Evolutionary conservation across 2,329 filamentous ascomycete genomes (phyloP), one percentile per base, ranked within the genome.

Genomic region (Paramyrothecium sp.): DNA sequence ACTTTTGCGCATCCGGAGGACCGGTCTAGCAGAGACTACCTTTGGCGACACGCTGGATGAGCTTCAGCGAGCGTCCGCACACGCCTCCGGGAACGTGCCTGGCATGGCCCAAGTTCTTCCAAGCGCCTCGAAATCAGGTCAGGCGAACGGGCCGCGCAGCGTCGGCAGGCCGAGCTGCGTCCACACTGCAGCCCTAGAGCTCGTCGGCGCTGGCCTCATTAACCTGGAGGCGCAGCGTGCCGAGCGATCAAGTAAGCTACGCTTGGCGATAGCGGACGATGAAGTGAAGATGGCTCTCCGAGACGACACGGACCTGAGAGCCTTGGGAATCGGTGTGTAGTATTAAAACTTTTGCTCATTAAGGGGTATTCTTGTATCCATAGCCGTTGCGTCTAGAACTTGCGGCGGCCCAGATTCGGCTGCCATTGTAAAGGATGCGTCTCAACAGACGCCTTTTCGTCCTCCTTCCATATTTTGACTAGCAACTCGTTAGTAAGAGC

Each of bases 391-490:
- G 38, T 55, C 55, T 81, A 91, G 70, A 83, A 95, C 73, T 93
- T 95, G 71, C 90, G 85, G 68, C 89, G 82, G 17, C 87, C 87
- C 56, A 96, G 73, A 2, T 86, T 91, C 21, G 93, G 93, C 68
- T 90, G 92, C 95, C 95, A 99, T 49, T 96, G 89, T 48, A 99
- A 74, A 2, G 95, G 95, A 75, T 98, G 92, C 2, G 90, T 90
- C 72, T 98, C 92, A 41, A 90, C 89, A 1, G 94, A 97, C 19
- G 95, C 95, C 54, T 89, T 85, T 51, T 96, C 91, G 71, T 99
- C 95, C 64, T 89, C 90, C 74, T 93, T 96, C 95, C 95, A 99
- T 57, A 99, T 86, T 83, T 99, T 98, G 73, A 97, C 82, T 87
- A 48, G 8, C 26, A 54, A 55, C 59, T 7, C 51, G 65, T 75